Base-by-base conservation (phyloP, 371 early-diverging fungal genomes). In the Conidiobolus incongruus region DNA sequence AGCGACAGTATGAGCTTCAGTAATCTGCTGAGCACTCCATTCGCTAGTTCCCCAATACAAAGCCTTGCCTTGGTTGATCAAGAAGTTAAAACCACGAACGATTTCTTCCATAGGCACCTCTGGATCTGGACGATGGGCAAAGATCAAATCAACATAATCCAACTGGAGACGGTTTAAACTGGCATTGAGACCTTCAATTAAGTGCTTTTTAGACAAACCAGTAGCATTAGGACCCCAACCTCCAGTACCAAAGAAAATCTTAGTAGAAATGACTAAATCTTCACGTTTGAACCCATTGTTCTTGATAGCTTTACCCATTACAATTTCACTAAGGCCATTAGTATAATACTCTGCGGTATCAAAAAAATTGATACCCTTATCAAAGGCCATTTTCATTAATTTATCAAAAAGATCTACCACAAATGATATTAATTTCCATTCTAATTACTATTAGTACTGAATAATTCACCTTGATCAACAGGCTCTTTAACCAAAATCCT, bases 41-140 rank as follows among this genome's bases (percentile, higher is more conserved):
- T 87, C 88, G 24, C 72, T 71, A 1, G 82, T 81, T 1, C 52
- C 52, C 84, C 84, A 83, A 58, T 84, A 84, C 34, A 84, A 66
- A 3, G 81, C 77, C 69, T 69, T 69, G 16, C 85, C 85, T n/a
- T n/a, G n/a, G n/a, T n/a, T n/a, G n/a, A n/a, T n/a, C n/a, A n/a
- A n/a, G n/a, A n/a, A n/a, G n/a, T 81, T 81, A 54, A 87, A 87
- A 1, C 82, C 87, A 19, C 87, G 69, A 4, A 87, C 85, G 37
- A 68, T 70, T 51, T 87, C 87, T 51, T 81, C 79, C 79, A 81
- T 82, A 16, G 78, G 78, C 6, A 65, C 66, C 35, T 59, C 58
- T 12, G 52, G 49, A 48, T 72, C 85, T 16, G 83, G 85, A 24
- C 88, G 57, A 58, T 87, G 87, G 19, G 87, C 87, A 53, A 72